These are phyloP conservation scores for Geosmithia putterillii DNA, from an alignment of 2,329 filamentous ascomycete species.

Conservation along the genomic window DNA sequence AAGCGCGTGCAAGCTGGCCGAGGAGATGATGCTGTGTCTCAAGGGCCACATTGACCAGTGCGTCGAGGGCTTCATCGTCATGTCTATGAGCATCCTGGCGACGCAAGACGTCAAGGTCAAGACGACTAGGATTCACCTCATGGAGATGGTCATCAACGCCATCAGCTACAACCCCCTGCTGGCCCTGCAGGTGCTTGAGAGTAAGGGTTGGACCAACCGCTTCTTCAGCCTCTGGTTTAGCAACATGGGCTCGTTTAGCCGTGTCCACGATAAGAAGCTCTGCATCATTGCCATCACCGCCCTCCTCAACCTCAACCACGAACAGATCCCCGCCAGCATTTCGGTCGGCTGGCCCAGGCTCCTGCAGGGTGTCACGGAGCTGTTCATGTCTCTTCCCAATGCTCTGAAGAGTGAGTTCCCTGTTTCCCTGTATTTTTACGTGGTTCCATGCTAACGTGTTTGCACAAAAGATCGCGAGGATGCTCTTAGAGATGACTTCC, in stretches of 20 bases:
- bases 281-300: constrained; percentile 89
- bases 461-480: constrained; percentile 63
- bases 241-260: constrained; percentile 82
- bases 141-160: constrained; percentile 98
- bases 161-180: constrained; percentile 94
- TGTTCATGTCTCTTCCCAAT: constrained; percentile 83
- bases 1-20: constrained; percentile 93
- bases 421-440: not conserved
- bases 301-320: constrained; percentile 65
- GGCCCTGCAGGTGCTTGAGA: constrained; percentile 76
- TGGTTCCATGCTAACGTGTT: constrained; percentile 11
- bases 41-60: constrained; percentile 80
- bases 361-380: constrained; percentile 72
- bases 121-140: constrained; percentile 87
- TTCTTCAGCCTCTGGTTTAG: constrained; percentile 99
- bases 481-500: constrained; percentile 78
- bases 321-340: constrained; percentile 82
- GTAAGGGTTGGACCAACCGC: constrained; percentile 90
- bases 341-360: constrained; percentile 91
- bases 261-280: constrained; percentile 97
- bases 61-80: constrained; percentile 75
- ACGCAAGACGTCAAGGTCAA: constrained; percentile 74
- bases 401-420: constrained; percentile 63
- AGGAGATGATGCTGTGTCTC: constrained; percentile 93
- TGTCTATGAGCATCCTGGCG: constrained; percentile 75